Base-by-base conservation (phyloP, 1,284 basidiomycete species). In the Laetiporus sulphureus region DNA sequence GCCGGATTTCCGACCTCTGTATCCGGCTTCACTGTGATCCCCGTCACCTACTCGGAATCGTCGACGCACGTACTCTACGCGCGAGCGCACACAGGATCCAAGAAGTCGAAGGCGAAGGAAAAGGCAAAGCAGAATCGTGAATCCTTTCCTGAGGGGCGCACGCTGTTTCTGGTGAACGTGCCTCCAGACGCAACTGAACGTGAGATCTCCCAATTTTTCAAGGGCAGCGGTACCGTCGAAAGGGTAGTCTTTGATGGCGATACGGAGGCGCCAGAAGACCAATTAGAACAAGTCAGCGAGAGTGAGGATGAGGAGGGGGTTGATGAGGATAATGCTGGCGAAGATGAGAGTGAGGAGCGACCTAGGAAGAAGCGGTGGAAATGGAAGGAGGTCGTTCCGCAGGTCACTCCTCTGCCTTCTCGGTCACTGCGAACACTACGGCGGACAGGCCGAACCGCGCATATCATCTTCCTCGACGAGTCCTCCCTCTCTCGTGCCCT, bases 131-230 rank as follows among this genome's bases (percentile, higher is more conserved):
- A 61, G 31, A 49, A 51, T 10, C 55, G 59, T 36, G 49, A 48
- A 2, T 38, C 40, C 10, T 65, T 82, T 32, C 87, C 84, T 0
- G 68, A 75, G 31, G 83, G 75, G 13, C 74, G 91, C 37, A 92
- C 90, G 0, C 66, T 93, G 11, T 95, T 95, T 56, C 66, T 92
- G 7, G 86, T 86, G 44, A 93, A 95, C 55, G 64, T 92, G 3
- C 91, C 91, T 2, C 79, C 87, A 38, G 90, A 93, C 59, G 78
- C 87, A 3, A 87, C 85, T 0, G 83, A 87, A 51, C 72, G 84
- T 36, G 86, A 90, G 56, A 62, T 93, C 1, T 67, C 77, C 3
- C 62, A 77, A 2, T 68, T 93, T 16, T 91, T 92, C 68, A 82
- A 81, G 53, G 56, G 69, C 12, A 78, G 72, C 46, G 91, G 91